Evolutionary conservation across 345 rosid genomes (phyloP), one percentile per base, ranked within the genome.

Genomic region (Camelina laxa): DNA sequence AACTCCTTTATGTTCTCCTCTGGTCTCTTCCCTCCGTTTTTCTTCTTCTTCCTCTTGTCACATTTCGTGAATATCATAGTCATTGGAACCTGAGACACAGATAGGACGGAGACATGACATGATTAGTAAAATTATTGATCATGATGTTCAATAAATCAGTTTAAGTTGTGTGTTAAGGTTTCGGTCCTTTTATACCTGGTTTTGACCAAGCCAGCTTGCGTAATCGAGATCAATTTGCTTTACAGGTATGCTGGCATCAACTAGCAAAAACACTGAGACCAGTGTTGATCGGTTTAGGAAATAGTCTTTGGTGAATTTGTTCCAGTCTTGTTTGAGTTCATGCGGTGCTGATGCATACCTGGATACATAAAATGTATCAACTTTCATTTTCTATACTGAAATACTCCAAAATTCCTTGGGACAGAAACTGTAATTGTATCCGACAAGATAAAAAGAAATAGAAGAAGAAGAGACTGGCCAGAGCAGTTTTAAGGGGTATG

Each of bases 131-230:
- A 9, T 15, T 17, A 27, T 6, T 14, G 4, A 41, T 39, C 30
- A 49, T 9, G 51, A 55, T 17, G 70, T 51, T 47, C 36, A 68
- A 27, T n/a, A 48, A 45, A 50, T 41, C 63, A 15, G 42, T 55
- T 44, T 44, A 14, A 2, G 48, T 60, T 1, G 21, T 1, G 7
- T 39, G 38, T 21, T 3, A 20, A 70, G 33, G 31, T 17, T 27
- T 33, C 6, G 47, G n/a, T 60, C 24, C 38, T 76, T 33, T 10
- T 19, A 49, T 81, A 91, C 98, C 98, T 90, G 90, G 80, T 94
- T 94, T 82, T 90, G 86, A 59, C 97, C 97, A 74, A 94, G 89
- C 99, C 99, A 94, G 68, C 96, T 90, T 20, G 97, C 98, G 80
- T 91, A 94, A 14, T 91, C 97, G 13, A 94, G 96, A 79, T 94